Evolutionary conservation across 805 yeast species (phyloP).

Genomic region (Spathaspora sp.): DNA sequence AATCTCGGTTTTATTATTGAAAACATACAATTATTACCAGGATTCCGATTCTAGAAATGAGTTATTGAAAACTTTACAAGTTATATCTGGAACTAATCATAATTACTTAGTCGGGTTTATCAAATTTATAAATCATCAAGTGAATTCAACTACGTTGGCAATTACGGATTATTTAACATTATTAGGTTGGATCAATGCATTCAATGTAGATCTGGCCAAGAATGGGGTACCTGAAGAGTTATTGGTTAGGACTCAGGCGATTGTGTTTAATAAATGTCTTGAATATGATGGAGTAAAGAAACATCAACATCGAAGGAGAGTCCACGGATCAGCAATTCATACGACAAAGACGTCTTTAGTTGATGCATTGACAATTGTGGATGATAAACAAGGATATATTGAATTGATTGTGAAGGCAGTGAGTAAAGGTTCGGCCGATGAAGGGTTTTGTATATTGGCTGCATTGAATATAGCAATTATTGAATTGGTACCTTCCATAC

Average conservation of each 20-base stretch:
- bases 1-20: constrained; percentile 32
- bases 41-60: constrained; percentile 47
- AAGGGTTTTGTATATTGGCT: constrained; percentile 18
- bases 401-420: neutral
- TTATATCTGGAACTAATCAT: constrained; percentile 28
- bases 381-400: neutral
- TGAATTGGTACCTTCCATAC: constrained; percentile 22
- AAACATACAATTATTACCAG: constrained; percentile 48
- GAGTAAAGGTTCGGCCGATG: neutral
- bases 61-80: constrained; percentile 37
- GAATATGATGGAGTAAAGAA: constrained; percentile 3
- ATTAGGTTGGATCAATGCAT: constrained; percentile 53
- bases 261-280: constrained; percentile 31
- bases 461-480: constrained; percentile 19
- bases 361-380: constrained; percentile 1
- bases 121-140: constrained; percentile 35
- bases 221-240: constrained; percentile 22
- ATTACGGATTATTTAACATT: constrained; percentile 54
- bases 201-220: constrained; percentile 18
- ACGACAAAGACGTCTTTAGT: constrained; percentile 19
- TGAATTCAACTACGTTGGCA: constrained; percentile 37
- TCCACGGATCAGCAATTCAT: constrained; percentile 24
- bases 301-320: constrained; percentile 17
- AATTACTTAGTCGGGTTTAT: constrained; percentile 31
- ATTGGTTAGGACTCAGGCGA: constrained; percentile 21